Conservation (phyloP, 768 basidiomycete genomes). For the Tricholoma bakamatsutake region DNA sequence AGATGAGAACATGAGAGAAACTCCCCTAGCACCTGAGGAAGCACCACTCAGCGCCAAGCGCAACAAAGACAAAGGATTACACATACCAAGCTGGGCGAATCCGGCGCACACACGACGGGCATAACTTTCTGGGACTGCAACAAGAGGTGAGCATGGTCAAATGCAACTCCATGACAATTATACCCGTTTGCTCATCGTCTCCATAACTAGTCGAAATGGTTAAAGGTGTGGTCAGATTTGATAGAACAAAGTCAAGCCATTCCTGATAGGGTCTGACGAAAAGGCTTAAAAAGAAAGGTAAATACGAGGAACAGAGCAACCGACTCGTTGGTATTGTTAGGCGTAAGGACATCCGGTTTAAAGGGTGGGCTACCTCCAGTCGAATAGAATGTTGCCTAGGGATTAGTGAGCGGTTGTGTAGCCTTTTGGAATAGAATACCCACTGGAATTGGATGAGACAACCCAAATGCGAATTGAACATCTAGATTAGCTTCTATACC, state of each 20-base stretch:
- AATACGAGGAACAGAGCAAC: background rate
- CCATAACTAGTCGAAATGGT: conserved; percentile 70
- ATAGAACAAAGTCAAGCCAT: conserved; percentile 60
- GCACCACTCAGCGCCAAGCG: background rate
- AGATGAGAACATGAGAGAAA: conserved; percentile 58
- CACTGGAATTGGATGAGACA: conserved; percentile 53
- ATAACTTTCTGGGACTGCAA: conserved; percentile 48
- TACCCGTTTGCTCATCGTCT: conserved; percentile 68
- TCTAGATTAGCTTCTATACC: conserved; percentile 66
- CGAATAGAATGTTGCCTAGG: conserved; percentile 47
- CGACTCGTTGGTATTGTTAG: conserved; percentile 35
- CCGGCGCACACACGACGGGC: conserved; percentile 52
- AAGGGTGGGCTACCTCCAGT: conserved; percentile 60
- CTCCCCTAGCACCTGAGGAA: conserved; percentile 52
- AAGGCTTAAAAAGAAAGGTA: background rate
- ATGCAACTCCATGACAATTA: background rate
- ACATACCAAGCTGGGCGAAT: conserved; percentile 61
- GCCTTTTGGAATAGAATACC: background rate
- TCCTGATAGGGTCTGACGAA: conserved; percentile 24
- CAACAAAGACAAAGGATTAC: background rate
- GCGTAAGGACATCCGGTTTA: conserved; percentile 36
- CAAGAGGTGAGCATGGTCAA: background rate
- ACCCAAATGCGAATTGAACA: conserved; percentile 59
- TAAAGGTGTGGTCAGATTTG: conserved; percentile 41
- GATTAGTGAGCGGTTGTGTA: background rate